Conservation (phyloP, 352 stramenopile genomes). For the Hyaloperonospora arabidopsidis region DNA sequence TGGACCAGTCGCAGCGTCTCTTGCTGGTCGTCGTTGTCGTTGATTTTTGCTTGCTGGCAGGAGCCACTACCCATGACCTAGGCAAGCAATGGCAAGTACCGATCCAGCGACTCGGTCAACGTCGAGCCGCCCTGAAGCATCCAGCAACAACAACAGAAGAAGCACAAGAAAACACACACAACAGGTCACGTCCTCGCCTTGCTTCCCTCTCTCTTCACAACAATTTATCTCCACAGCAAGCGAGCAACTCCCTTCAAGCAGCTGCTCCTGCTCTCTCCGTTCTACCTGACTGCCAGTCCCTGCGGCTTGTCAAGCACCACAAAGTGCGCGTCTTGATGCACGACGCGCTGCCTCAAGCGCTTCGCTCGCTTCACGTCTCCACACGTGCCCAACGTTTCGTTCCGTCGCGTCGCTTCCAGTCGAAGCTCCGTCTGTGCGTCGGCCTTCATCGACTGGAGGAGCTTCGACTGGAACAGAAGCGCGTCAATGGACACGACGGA, state of each 20-base stretch:
- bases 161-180: no score
- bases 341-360: constrained; percentile 28
- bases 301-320: constrained; percentile 61
- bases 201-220: no score
- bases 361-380: constrained; percentile 9
- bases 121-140: constrained; percentile 25
- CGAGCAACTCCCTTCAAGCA: no score
- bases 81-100: constrained; percentile 40
- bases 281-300: constrained; percentile 55
- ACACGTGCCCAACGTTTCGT: neutral
- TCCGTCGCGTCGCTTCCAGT: no score
- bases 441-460: constrained; percentile 3
- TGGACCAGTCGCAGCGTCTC: constrained; percentile 43
- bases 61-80: constrained; percentile 6
- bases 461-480: constrained; percentile 29
- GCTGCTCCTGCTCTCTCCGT: neutral
- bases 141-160: neutral
- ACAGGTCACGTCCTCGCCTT: no score
- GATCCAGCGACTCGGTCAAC: constrained; percentile 34
- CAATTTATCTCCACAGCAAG: no score
- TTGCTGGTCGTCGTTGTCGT: neutral
- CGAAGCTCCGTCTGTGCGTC: no score
- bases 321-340: constrained; percentile 51
- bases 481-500: constrained; percentile 47
- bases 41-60: no score